Percentiles rank a stretch among this genome's conserved stretches.
phyloP scores from a whole-genome alignment of 345 rosid species.

The Noccaea bulbosa region DNA sequence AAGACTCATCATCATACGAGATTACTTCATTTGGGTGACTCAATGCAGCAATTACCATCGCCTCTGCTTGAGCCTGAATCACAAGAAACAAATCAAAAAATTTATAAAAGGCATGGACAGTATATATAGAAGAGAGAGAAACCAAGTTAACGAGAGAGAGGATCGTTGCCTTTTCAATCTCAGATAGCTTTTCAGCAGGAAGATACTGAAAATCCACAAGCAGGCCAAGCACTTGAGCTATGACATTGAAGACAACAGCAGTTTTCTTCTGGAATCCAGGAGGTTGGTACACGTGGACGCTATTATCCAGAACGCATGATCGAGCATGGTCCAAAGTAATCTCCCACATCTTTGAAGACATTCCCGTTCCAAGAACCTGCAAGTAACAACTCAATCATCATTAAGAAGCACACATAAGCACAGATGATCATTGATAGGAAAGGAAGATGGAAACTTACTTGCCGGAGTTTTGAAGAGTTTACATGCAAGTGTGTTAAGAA shows the following conservation, averaged over 20 bases:
- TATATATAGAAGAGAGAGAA: not conserved
- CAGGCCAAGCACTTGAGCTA: slow-evolving; percentile 84
- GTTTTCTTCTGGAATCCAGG: slow-evolving; percentile 63
- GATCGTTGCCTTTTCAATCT: slow-evolving; percentile 72
- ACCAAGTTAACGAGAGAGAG: slow-evolving; percentile 6
- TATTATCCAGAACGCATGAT: slow-evolving; percentile 77
- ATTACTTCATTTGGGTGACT: slow-evolving; percentile 65
- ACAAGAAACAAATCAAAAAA: slow-evolving; percentile 23
- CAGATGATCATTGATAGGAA: too few species aligned
- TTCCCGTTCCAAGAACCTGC: slow-evolving; percentile 96
- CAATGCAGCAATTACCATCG: slow-evolving; percentile 68
- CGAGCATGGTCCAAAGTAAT: slow-evolving; percentile 86
- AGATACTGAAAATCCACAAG: slow-evolving; percentile 69
- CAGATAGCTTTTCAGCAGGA: slow-evolving; percentile 73
- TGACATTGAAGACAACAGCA: slow-evolving; percentile 88
- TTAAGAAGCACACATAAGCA: too few species aligned
- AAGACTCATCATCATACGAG: slow-evolving; percentile 65
- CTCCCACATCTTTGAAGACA: slow-evolving; percentile 99
- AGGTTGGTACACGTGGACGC: slow-evolving; percentile 61
- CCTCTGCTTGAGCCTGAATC: slow-evolving; percentile 72
- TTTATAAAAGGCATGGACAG: slow-evolving; percentile 3
- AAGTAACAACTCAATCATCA: slow-evolving; percentile 22
- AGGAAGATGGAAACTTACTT: slow-evolving; percentile 56
- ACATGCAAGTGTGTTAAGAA: slow-evolving; percentile 69
- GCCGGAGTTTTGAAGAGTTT: slow-evolving; percentile 76